A percentile compares a stretch with the other conserved stretches of the same genome.
Conservation (phyloP, 176 grass and related monocot species). For the Oryza meyeriana region DNA sequence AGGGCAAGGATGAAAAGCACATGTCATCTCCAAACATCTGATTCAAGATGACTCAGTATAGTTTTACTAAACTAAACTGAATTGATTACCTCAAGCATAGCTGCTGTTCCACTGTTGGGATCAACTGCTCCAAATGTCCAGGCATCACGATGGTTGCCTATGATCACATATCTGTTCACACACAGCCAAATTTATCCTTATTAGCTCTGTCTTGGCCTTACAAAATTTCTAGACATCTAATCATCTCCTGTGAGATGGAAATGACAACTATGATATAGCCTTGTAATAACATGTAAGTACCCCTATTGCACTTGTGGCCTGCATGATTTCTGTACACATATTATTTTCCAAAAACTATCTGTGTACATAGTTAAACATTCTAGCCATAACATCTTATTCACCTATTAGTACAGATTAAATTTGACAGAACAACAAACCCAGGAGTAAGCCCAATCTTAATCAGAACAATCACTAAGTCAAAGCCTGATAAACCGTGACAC, state of each 20-base stretch:
- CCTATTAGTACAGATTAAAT: background rate
- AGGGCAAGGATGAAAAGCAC: background rate
- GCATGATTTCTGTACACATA: background rate
- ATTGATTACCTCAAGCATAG: constrained; percentile 80
- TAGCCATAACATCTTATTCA: background rate
- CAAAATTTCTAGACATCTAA: background rate
- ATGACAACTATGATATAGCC: background rate
- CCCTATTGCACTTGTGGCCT: background rate
- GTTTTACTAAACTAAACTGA: background rate
- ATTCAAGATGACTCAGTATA: background rate
- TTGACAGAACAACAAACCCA: background rate
- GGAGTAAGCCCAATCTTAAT: background rate
- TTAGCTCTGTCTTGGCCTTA: background rate
- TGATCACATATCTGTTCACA: constrained; percentile 64
- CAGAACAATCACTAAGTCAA: background rate
- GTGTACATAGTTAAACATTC: too few relatives aligned
- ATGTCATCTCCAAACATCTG: background rate
- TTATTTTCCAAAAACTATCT: too few relatives aligned
- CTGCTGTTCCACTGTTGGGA: constrained; percentile 89
- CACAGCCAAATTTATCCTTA: background rate
- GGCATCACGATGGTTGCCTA: constrained; percentile 95
- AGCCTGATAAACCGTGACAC: background rate
- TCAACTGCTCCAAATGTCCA: constrained; percentile 92
- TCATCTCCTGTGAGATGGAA: background rate
- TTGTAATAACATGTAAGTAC: too few relatives aligned